phyloP scores from a whole-genome alignment of 73 alveolate genomes.

The Breviolum minutum region DNA sequence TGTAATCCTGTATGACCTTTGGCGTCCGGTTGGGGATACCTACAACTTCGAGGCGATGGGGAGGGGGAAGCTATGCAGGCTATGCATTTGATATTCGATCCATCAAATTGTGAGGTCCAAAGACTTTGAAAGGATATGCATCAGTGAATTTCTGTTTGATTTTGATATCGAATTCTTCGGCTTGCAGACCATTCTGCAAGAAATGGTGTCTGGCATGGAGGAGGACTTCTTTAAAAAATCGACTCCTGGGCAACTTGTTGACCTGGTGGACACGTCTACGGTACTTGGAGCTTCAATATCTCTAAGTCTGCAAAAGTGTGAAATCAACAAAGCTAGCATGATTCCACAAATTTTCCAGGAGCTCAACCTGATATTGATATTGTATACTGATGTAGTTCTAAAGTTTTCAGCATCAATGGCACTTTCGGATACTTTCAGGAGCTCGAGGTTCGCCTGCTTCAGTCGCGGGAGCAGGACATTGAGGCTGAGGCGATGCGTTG shows the following conservation, averaged over 20 bases:
- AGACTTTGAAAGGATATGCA: background rate
- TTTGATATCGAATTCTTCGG: background rate
- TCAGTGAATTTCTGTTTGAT: background rate
- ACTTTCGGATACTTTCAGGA: background rate
- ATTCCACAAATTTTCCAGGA: no score
- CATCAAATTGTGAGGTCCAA: background rate
- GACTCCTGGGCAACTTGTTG: no score
- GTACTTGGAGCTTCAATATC: no score
- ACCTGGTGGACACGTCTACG: no score
- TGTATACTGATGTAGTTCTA: no score
- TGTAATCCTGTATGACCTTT: constrained; percentile 58
- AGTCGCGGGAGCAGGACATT: constrained; percentile 32
- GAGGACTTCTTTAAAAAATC: background rate
- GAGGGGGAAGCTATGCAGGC: no score
- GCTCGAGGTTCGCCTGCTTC: constrained; percentile 48
- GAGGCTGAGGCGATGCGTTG: constrained; percentile 3
- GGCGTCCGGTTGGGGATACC: constrained; percentile 75
- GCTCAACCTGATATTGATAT: no score
- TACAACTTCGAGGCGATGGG: constrained; percentile 56
- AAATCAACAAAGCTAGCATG: no score
- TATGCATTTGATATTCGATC: background rate
- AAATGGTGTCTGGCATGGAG: constrained; percentile 91
- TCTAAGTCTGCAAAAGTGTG: no score
- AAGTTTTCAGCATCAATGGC: background rate
- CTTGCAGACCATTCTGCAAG: constrained; percentile 50